Conservation (phyloP, 257 asterid species). For the Fraxinus quadrangulata region DNA sequence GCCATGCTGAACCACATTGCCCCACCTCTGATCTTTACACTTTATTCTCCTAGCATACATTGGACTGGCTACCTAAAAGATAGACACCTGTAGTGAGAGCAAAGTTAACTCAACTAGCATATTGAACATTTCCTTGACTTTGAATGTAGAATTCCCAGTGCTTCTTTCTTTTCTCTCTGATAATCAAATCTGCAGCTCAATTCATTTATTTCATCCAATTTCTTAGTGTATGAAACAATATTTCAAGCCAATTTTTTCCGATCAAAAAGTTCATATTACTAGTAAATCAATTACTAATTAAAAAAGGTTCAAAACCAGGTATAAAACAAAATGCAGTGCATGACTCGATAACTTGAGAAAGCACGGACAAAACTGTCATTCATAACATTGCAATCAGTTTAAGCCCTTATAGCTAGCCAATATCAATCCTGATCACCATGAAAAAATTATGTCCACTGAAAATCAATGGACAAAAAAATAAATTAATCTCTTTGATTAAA, state of each 20-base stretch:
- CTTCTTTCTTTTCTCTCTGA: not conserved
- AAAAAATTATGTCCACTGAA: too few relatives aligned
- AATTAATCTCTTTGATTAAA: not conserved
- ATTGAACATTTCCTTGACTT: conserved; percentile 2
- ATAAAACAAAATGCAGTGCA: conserved; percentile 12
- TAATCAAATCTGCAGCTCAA: not conserved
- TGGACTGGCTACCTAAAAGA: conserved; percentile 38
- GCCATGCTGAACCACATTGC: conserved; percentile 41
- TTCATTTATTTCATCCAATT: conserved; percentile 9
- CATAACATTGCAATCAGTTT: not conserved
- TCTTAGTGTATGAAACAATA: not conserved
- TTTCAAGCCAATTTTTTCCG: not conserved
- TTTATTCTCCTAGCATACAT: conserved; percentile 77
- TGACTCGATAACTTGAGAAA: not conserved
- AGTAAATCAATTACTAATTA: not conserved
- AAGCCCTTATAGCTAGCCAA: not conserved
- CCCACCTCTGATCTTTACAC: conserved; percentile 53
- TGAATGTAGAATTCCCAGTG: conserved; percentile 5
- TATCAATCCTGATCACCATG: too few relatives aligned
- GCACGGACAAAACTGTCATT: not conserved
- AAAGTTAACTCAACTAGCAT: conserved; percentile 24
- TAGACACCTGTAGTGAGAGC: conserved; percentile 40
- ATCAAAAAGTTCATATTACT: not conserved
- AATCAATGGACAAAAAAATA: too few relatives aligned
- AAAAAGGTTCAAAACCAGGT: not conserved